These are phyloP conservation scores for Chytriomyces hyalinus DNA, from an alignment of 192 early-diverging fungal species.

Conservation along the genomic window DNA sequence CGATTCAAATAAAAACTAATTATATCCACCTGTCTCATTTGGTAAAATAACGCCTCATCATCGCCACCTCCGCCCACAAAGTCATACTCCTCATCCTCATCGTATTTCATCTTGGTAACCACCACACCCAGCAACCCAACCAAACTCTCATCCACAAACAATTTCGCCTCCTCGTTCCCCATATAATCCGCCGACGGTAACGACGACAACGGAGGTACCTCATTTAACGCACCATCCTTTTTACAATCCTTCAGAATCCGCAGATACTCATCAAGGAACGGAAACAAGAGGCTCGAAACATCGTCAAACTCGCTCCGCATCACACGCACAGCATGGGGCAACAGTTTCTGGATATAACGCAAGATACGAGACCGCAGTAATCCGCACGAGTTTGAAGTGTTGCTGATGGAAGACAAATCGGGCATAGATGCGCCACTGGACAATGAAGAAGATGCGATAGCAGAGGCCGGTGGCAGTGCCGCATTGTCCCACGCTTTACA, in stretches of 20 bases:
- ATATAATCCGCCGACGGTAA: background rate
- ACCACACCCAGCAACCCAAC: slow-evolving; percentile 65
- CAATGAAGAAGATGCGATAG: slow-evolving; percentile 39
- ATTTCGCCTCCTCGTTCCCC: background rate
- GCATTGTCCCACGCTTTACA: slow-evolving; percentile 66
- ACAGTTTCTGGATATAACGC: slow-evolving; percentile 49
- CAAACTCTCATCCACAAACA: slow-evolving; percentile 38
- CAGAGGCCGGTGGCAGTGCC: slow-evolving; percentile 20
- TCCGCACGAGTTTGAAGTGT: too few species aligned
- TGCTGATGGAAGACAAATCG: too few species aligned
- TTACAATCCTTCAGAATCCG: slow-evolving; percentile 63
- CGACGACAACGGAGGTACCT: background rate
- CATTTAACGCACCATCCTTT: slow-evolving; percentile 27
- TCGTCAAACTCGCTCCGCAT: slow-evolving; percentile 85
- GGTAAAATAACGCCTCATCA: slow-evolving; percentile 75
- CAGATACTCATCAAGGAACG: slow-evolving; percentile 74
- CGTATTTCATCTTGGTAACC: slow-evolving; percentile 88
- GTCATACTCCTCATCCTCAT: slow-evolving; percentile 74
- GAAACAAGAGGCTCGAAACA: slow-evolving; percentile 75
- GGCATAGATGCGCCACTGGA: background rate
- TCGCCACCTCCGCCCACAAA: slow-evolving; percentile 75
- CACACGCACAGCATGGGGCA: slow-evolving; percentile 80
- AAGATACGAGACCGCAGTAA: background rate
- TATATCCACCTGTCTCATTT: slow-evolving; percentile 66
- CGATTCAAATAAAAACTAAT: background rate